phyloP scores from a whole-genome alignment of 345 rosid genomes.

The Iberis pinnata region DNA sequence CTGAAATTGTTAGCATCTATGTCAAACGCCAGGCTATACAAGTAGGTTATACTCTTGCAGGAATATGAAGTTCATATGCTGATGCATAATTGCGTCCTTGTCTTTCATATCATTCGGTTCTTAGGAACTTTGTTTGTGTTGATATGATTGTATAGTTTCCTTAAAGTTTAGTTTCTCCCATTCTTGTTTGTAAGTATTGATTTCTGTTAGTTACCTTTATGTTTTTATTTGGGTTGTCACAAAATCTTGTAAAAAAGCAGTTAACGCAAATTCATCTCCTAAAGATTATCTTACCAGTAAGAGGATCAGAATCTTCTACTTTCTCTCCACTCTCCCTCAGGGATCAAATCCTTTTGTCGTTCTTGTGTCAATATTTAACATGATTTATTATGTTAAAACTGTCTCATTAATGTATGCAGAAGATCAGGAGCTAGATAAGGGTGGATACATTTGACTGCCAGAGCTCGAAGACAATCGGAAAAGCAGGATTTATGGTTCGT shows the following conservation, averaged over 20 bases:
- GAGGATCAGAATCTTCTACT: slow-evolving; percentile 3
- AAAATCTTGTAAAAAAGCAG: neutral
- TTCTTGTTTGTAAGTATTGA: too few relatives aligned
- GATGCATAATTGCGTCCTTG: neutral
- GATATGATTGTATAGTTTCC: neutral
- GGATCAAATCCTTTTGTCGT: slow-evolving; percentile 4
- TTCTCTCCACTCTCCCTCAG: slow-evolving; percentile 2
- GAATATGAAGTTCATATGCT: too few relatives aligned
- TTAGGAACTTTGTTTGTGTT: neutral
- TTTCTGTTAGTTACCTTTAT: neutral
- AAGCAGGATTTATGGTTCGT: slow-evolving; percentile 16
- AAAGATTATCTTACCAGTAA: neutral
- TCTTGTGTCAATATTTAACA: slow-evolving; percentile 7
- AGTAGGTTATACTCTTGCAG: too few relatives aligned
- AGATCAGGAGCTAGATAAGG: slow-evolving; percentile 13
- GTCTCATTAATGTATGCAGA: slow-evolving; percentile 15
- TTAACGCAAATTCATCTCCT: neutral
- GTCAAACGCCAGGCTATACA: too few relatives aligned
- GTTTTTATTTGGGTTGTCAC: neutral
- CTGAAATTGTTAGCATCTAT: too few relatives aligned
- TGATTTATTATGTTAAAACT: neutral
- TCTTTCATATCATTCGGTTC: neutral
- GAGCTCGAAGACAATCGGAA: slow-evolving; percentile 8
- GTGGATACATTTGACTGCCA: slow-evolving; percentile 2
- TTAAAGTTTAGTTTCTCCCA: neutral